phyloP scores from a whole-genome alignment of 2,329 filamentous ascomycete genomes.

The Botrytis sinoallii region DNA sequence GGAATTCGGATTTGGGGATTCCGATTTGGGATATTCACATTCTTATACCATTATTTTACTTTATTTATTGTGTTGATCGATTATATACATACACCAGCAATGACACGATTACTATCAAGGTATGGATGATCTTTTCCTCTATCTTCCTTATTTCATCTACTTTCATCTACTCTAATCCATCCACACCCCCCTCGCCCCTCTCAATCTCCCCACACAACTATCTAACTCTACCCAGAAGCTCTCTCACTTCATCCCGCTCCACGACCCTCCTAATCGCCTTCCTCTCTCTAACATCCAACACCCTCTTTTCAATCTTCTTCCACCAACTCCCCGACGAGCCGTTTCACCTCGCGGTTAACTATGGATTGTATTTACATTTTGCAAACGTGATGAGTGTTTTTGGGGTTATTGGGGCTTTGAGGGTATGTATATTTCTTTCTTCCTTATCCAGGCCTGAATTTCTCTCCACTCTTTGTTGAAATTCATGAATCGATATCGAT shows the following conservation, averaged over 20 bases:
- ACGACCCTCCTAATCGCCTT: constrained; percentile 31
- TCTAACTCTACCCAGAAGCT: background rate
- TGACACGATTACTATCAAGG: constrained; percentile 1
- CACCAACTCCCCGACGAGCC: constrained; percentile 38
- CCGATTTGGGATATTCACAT: background rate
- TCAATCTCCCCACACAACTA: background rate
- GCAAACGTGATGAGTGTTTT: constrained; percentile 41
- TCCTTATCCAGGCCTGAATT: constrained; percentile 30
- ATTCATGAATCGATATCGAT: background rate
- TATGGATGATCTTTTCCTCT: background rate
- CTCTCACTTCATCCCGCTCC: background rate
- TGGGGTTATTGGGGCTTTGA: constrained; percentile 44
- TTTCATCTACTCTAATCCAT: background rate
- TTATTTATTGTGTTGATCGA: background rate
- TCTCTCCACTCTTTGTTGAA: background rate
- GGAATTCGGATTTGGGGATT: background rate
- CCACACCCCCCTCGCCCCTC: background rate
- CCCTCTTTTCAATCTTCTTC: constrained; percentile 34
- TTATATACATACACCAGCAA: background rate
- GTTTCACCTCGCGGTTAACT: constrained; percentile 36
- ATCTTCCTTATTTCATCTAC: no score
- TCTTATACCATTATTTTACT: background rate
- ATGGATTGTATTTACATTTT: constrained; percentile 41
- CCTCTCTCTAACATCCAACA: constrained; percentile 34
- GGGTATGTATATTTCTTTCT: constrained; percentile 36